Conservation (phyloP, 2,329 filamentous ascomycete species). For the Fusarium subglutinans region DNA sequence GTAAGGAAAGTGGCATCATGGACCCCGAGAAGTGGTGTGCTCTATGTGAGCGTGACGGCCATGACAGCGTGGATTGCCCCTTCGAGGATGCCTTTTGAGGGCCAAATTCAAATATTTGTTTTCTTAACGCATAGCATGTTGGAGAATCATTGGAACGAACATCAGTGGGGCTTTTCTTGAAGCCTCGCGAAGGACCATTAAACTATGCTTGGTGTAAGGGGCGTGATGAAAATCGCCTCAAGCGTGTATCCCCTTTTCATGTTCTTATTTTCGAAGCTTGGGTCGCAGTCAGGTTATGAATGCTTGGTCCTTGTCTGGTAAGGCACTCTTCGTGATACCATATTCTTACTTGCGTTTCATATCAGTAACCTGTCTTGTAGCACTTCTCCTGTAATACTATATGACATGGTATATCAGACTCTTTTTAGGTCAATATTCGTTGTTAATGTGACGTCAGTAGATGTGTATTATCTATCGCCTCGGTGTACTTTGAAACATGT, state of each 20-base stretch:
- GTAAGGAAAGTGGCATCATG: constrained; percentile 79
- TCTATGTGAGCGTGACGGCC: constrained; percentile 93
- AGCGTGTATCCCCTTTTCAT: constrained; percentile 28
- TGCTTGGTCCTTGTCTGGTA: constrained; percentile 42
- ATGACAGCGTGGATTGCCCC: constrained; percentile 94
- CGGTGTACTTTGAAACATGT: neutral
- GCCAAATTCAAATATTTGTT: constrained; percentile 1
- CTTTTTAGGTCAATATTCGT: neutral
- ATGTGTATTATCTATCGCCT: constrained; percentile 3
- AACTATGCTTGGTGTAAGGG: constrained; percentile 38
- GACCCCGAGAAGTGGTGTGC: constrained; percentile 96
- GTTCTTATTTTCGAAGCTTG: constrained; percentile 24
- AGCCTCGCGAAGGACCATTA: constrained; percentile 13
- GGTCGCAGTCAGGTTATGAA: constrained; percentile 28
- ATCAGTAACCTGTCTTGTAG: constrained; percentile 16
- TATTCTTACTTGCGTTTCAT: constrained; percentile 40
- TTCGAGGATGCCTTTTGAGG: constrained; percentile 81
- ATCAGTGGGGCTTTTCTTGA: constrained; percentile 26
- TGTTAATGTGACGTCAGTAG: neutral
- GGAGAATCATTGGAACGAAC: constrained; percentile 18
- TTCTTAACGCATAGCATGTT: constrained; percentile 18
- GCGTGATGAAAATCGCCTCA: constrained; percentile 43
- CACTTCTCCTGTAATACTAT: constrained; percentile 35
- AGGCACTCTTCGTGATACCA: constrained; percentile 49
- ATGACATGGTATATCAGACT: constrained; percentile 21